These are phyloP conservation scores for Circinella umbellata DNA, from an alignment of 371 early-diverging fungal genomes.

Conservation along the genomic window DNA sequence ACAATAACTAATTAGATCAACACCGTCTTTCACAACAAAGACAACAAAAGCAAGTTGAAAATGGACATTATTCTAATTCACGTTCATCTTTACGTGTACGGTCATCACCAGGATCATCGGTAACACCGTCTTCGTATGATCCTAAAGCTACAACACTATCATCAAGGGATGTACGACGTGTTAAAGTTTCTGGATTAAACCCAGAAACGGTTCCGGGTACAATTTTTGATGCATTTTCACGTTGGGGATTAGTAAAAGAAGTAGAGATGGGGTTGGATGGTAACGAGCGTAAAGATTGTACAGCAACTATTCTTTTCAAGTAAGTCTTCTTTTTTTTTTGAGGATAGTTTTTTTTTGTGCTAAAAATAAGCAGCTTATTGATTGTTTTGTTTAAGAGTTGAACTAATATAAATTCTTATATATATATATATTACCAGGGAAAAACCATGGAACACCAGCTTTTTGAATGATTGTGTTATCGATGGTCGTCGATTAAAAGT, in stretches of 20 bases:
- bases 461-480: constrained; percentile 15
- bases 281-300: constrained; percentile 17
- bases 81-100: no score
- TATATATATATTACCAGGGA: constrained; percentile 1
- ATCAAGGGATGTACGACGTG: constrained; percentile 10
- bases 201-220: constrained; percentile 22
- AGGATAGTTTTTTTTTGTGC: background rate
- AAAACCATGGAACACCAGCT: constrained; percentile 8
- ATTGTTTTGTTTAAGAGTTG: no score
- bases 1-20: no score
- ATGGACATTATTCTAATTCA: no score
- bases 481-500: constrained; percentile 22
- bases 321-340: constrained; percentile 7
- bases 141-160: background rate
- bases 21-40: no score
- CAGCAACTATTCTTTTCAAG: constrained; percentile 26
- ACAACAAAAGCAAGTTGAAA: no score
- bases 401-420: background rate
- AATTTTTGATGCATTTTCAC: constrained; percentile 21
- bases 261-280: constrained; percentile 25
- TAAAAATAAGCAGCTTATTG: background rate
- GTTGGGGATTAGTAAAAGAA: constrained; percentile 22
- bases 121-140: no score
- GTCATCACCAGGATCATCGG: no score
- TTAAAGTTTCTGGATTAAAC: constrained; percentile 18